Percentiles rank a stretch among this genome's conserved stretches.
These are phyloP conservation scores for Heritiera fomes DNA, from an alignment of 345 rosid species.

Conservation along the genomic window DNA sequence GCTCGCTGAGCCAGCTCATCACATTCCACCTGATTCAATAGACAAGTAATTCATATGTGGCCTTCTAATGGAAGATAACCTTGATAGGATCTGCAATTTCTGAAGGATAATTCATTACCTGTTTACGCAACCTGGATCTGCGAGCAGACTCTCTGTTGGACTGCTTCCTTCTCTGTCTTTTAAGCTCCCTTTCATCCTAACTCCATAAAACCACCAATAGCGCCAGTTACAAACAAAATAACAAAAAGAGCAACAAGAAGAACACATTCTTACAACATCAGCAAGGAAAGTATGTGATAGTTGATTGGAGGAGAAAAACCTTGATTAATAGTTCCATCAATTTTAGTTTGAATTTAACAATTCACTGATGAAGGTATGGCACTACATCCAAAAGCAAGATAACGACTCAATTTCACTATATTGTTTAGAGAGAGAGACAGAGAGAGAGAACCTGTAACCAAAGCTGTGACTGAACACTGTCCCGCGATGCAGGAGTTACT, in stretches of 20 bases:
- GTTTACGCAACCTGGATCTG: conserved; percentile 93
- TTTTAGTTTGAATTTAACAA: neutral
- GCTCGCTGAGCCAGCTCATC: conserved; percentile 95
- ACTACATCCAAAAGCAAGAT: neutral
- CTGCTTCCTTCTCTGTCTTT: conserved; percentile 95
- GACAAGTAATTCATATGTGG: conserved; percentile 23
- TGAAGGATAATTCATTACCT: conserved; percentile 50
- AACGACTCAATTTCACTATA: neutral
- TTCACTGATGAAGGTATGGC: neutral
- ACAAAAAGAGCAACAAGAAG: neutral
- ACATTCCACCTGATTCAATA: conserved; percentile 82
- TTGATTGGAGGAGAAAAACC: conserved; percentile 7
- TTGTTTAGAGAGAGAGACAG: conserved; percentile 8
- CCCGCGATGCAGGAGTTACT: conserved; percentile 65
- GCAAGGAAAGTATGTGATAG: neutral
- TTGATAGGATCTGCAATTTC: neutral
- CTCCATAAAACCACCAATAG: conserved; percentile 7
- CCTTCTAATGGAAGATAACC: conserved; percentile 8
- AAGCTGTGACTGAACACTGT: conserved; percentile 65
- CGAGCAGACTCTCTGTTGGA: conserved; percentile 99
- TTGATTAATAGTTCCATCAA: neutral
- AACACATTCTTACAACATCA: neutral
- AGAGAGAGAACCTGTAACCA: conserved; percentile 74
- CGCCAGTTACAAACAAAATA: neutral
- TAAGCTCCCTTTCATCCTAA: conserved; percentile 93